Conservation (phyloP, 2,329 filamentous ascomycete genomes). For the Ceratocystis eucalypticola region DNA sequence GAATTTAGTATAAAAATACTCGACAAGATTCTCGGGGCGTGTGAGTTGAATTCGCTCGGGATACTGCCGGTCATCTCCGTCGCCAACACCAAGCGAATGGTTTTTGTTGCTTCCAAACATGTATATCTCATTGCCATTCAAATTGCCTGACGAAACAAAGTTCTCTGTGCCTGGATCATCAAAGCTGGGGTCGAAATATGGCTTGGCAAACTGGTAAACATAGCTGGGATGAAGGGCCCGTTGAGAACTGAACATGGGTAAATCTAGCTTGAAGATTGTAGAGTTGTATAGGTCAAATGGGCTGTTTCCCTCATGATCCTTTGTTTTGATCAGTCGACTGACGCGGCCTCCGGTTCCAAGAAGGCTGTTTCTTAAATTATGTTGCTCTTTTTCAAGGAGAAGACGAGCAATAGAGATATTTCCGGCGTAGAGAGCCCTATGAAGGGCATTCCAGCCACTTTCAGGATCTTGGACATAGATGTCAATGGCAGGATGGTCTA, state of each 20-base stretch:
- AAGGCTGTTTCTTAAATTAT: slow-evolving; percentile 5
- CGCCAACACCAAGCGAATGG: slow-evolving; percentile 79
- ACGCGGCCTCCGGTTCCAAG: slow-evolving; percentile 46
- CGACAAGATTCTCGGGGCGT: slow-evolving; percentile 63
- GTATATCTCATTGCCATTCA: slow-evolving; percentile 67
- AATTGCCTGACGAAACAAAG: not conserved
- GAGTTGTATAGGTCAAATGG: slow-evolving; percentile 86
- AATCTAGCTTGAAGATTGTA: slow-evolving; percentile 66
- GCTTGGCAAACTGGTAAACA: slow-evolving; percentile 34
- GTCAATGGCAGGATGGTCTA: slow-evolving; percentile 73
- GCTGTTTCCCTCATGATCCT: slow-evolving; percentile 87
- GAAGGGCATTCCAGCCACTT: slow-evolving; percentile 90
- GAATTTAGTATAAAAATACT: slow-evolving; percentile 58
- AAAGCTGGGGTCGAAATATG: slow-evolving; percentile 34
- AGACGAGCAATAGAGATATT: slow-evolving; percentile 76
- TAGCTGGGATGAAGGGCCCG: not conserved
- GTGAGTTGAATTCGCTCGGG: slow-evolving; percentile 70
- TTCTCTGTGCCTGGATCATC: not conserved
- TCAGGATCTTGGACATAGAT: slow-evolving; percentile 78
- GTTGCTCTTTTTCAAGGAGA: slow-evolving; percentile 64
- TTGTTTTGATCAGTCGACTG: slow-evolving; percentile 77
- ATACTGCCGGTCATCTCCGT: slow-evolving; percentile 86
- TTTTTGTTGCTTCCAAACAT: slow-evolving; percentile 97
- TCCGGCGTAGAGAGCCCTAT: slow-evolving; percentile 78
- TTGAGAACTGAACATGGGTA: slow-evolving; percentile 30